A percentile compares a stretch with the other conserved stretches of the same genome.
These are phyloP conservation scores for Colletotrichum cordylinicola DNA, from an alignment of 2,329 filamentous ascomycete species.

Conservation along the genomic window DNA sequence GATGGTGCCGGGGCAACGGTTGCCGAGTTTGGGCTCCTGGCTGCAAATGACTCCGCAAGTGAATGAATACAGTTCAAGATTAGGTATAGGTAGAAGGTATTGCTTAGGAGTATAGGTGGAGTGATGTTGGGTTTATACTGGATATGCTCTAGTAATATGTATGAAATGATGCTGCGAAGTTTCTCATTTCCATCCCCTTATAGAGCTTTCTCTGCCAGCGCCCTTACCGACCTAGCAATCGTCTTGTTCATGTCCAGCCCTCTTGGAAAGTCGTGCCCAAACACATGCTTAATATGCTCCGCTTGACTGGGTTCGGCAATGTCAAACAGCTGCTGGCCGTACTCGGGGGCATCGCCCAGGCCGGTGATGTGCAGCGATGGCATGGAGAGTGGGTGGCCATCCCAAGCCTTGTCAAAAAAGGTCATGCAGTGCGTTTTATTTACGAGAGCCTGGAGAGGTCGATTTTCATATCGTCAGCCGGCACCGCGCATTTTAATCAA, in stretches of 20 bases:
- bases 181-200: background rate
- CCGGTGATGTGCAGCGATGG: background rate
- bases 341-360: background rate
- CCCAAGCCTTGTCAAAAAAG: background rate
- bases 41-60: background rate
- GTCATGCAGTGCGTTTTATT: background rate
- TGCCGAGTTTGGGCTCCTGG: constrained; percentile 1
- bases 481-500: background rate
- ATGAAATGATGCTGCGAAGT: background rate
- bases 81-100: background rate
- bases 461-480: background rate
- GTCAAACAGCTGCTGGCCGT: background rate
- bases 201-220: background rate
- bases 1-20: background rate
- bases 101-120: background rate
- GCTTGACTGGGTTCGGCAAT: background rate
- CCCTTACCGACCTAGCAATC: background rate
- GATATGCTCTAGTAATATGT: background rate
- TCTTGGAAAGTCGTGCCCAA: background rate
- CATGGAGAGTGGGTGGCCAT: background rate
- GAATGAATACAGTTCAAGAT: background rate
- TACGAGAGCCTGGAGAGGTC: background rate
- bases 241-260: background rate
- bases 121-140: background rate
- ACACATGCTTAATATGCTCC: background rate